phyloP scores from a whole-genome alignment of 106 monocot species.

The Apostasia ramifera region DNA sequence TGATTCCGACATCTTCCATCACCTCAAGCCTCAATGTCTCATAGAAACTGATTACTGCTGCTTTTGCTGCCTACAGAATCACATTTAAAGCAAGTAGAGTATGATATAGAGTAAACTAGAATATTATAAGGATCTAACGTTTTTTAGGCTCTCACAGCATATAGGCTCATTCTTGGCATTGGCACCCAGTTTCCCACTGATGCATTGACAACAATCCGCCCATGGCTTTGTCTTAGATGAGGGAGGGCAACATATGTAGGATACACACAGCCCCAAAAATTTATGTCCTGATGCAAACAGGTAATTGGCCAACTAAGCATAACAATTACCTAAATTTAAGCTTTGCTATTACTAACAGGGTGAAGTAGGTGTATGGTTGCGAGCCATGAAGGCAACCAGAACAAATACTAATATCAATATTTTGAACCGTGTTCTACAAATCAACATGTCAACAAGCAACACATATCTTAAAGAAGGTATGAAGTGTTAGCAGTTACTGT shows the following conservation, averaged over 20 bases:
- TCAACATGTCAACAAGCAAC: no score
- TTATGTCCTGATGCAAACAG: slow-evolving; percentile 24
- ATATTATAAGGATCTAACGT: background rate
- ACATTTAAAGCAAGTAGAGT: background rate
- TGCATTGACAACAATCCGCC: slow-evolving; percentile 32
- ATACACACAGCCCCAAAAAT: slow-evolving; percentile 42
- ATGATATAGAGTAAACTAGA: background rate
- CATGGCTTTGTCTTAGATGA: slow-evolving; percentile 33
- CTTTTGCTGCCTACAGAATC: slow-evolving; percentile 62
- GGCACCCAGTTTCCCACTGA: slow-evolving; percentile 40
- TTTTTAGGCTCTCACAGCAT: slow-evolving; percentile 20
- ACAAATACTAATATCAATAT: no score
- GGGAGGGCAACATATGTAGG: slow-evolving; percentile 35
- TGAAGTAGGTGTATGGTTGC: no score
- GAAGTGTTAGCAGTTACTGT: background rate
- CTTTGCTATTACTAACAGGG: no score
- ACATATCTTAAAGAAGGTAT: background rate
- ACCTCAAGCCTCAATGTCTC: slow-evolving; percentile 67
- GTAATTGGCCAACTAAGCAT: no score
- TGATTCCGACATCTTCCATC: slow-evolving; percentile 67
- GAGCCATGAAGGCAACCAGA: no score
- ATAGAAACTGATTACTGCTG: slow-evolving; percentile 74
- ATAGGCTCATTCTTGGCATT: slow-evolving; percentile 46
- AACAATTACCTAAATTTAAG: no score
- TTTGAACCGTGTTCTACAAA: no score